Percentiles rank a stretch among this genome's conserved stretches.
These are phyloP conservation scores for Clonostachys rhizophaga DNA, from an alignment of 2,329 filamentous ascomycete genomes.

Conservation along the genomic window DNA sequence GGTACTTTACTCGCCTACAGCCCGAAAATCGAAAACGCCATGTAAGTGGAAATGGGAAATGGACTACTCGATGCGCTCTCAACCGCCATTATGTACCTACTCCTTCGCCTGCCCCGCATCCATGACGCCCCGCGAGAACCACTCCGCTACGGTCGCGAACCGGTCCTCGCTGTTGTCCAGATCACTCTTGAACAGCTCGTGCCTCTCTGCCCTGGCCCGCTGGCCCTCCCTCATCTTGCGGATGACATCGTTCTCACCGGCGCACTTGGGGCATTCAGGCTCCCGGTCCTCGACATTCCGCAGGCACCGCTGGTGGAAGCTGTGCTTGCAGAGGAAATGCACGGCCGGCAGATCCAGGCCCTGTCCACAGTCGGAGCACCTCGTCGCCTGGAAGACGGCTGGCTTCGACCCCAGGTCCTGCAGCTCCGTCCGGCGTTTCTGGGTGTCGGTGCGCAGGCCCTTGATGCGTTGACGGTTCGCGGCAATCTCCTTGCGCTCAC, in stretches of 20 bases:
- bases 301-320: constrained; percentile 89
- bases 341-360: constrained; percentile 83
- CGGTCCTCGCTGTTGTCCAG: constrained; percentile 73
- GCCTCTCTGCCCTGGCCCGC: constrained; percentile 77
- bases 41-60: too few relatives aligned
- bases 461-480: constrained; percentile 75
- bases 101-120: constrained; percentile 30
- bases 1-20: too few relatives aligned
- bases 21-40: too few relatives aligned
- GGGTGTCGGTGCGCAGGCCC: constrained; percentile 80
- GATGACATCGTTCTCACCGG: constrained; percentile 80
- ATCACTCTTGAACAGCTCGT: constrained; percentile 84
- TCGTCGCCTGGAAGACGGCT: constrained; percentile 82
- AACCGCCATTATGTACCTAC: not conserved
- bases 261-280: constrained; percentile 83
- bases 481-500: constrained; percentile 81
- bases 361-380: constrained; percentile 78
- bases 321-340: constrained; percentile 96
- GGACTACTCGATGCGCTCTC: too few relatives aligned
- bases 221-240: constrained; percentile 82
- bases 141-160: constrained; percentile 89
- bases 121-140: constrained; percentile 95
- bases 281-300: constrained; percentile 50
- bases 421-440: constrained; percentile 74
- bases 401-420: constrained; percentile 73